Evolutionary conservation across 1,284 basidiomycete species (phyloP), one percentile per base, ranked within the genome.

Genomic region (Cutaneotrichosporon cavernicola): DNA sequence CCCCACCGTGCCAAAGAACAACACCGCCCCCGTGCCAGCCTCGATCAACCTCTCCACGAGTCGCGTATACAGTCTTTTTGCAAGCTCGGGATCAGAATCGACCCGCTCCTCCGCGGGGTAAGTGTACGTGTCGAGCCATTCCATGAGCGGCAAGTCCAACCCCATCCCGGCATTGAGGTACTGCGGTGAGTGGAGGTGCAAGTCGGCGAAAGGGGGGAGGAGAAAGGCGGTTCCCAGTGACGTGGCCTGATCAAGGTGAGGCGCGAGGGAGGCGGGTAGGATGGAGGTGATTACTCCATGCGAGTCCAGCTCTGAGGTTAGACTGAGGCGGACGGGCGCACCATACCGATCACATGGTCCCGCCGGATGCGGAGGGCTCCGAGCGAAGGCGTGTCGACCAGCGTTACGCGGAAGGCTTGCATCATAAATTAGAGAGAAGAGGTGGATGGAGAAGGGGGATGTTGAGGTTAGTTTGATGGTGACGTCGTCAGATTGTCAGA

Each of bases 111-210:
- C 91, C 0, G 90, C 89, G 68, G 87, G 86, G 75, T 89, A 91
- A 1, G 89, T 87, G 69, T 90, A 91, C 52, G 84, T 83, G 63
- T 90, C 83, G 5, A 92, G 82, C 91, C 91, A 93, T 72, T 90
- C 79, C 87, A 92, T 89, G 43, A 94, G 80, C 0, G 91, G 89
- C 4, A 91, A 84, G 73, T 93, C 89, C 7, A 92, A 83, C 0
- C 91, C 91, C 6, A 87, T 91, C 3, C 91, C 91, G 66, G 90
- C 88, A 67, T 92, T 92, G 46, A 92, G 83, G 74, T 89, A 92
- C 74, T 93, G 91, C 1, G 91, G 90, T 0, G 90, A 90, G 75
- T 94, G 91, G 0, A 92, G 83, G 74, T 92, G 91, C 10, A 90
- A 81, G 76, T 92, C 91, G 68, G 85, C 86, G 76, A 92, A 94